Evolutionary conservation across 2,329 filamentous ascomycete genomes (phyloP).

Genomic region (Epichloe hybrida): DNA sequence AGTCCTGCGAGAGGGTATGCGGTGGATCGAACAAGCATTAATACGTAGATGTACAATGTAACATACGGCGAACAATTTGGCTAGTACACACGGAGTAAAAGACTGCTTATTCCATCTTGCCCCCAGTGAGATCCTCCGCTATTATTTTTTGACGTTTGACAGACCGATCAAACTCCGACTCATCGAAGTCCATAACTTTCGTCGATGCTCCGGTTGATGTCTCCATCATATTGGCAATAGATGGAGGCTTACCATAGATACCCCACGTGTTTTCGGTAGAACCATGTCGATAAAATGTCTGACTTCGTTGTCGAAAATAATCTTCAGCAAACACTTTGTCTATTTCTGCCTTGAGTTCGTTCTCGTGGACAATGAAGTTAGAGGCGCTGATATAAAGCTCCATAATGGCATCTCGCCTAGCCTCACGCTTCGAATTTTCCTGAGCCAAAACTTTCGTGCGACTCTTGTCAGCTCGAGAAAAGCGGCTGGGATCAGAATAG

Average conservation of each 20-base stretch:
- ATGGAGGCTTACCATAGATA: constrained; percentile 29
- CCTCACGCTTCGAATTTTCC: constrained; percentile 35
- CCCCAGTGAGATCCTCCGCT: constrained; percentile 47
- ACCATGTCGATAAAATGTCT: constrained; percentile 17
- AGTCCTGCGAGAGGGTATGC: not conserved
- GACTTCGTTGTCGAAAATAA: constrained; percentile 30
- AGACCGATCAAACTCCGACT: constrained; percentile 30
- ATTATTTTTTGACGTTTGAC: constrained; percentile 39
- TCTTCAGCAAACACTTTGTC: constrained; percentile 62
- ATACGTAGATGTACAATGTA: not conserved
- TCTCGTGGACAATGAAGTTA: constrained; percentile 72
- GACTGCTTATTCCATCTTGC: constrained; percentile 30
- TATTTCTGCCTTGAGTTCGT: constrained; percentile 60
- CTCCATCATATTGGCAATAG: constrained; percentile 31
- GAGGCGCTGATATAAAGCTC: constrained; percentile 82
- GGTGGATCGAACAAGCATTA: too few relatives aligned
- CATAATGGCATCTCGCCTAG: constrained; percentile 60
- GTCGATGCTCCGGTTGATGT: constrained; percentile 19
- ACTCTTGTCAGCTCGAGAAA: constrained; percentile 35
- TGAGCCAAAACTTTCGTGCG: constrained; percentile 30
- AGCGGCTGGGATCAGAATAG: constrained; percentile 48
- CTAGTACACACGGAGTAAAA: not conserved
- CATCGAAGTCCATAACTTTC: constrained; percentile 23
- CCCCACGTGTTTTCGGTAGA: constrained; percentile 40
- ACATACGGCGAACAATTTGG: not conserved